Evolutionary conservation across 1,284 basidiomycete genomes (phyloP).

Genomic region (Microbotryum intermedium): DNA sequence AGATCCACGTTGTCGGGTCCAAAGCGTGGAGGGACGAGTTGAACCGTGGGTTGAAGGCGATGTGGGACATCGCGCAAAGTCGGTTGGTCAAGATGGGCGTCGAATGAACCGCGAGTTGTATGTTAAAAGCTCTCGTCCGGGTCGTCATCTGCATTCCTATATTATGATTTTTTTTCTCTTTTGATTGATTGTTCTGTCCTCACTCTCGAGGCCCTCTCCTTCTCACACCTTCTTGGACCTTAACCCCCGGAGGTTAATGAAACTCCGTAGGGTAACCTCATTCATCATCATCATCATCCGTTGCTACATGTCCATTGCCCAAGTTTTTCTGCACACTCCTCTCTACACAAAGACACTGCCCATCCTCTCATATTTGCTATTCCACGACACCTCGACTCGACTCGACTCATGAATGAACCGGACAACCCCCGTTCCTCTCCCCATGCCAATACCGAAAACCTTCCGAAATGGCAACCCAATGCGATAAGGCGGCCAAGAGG

Average conservation of each 20-base stretch:
- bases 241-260: not conserved
- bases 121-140: no score
- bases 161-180: not conserved
- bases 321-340: not conserved
- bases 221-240: not conserved
- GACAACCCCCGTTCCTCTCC: slow-evolving; percentile 5
- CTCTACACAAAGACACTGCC: not conserved
- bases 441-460: slow-evolving; percentile 20
- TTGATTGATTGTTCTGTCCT: not conserved
- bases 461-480: slow-evolving; percentile 10
- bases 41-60: slow-evolving; percentile 59
- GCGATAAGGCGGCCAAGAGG: slow-evolving; percentile 11
- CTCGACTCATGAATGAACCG: not conserved
- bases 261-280: not conserved
- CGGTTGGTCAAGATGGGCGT: slow-evolving; percentile 38
- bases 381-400: not conserved
- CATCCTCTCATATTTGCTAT: not conserved
- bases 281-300: not conserved
- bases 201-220: not conserved
- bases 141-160: no score
- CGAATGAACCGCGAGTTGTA: not conserved
- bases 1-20: slow-evolving; percentile 28
- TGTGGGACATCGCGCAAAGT: slow-evolving; percentile 65
- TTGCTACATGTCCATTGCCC: not conserved
- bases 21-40: slow-evolving; percentile 55